A percentile compares a stretch with the other conserved stretches of the same genome.
phyloP scores from a whole-genome alignment of 1,284 basidiomycete species.

The Exsudoporus floridanus region DNA sequence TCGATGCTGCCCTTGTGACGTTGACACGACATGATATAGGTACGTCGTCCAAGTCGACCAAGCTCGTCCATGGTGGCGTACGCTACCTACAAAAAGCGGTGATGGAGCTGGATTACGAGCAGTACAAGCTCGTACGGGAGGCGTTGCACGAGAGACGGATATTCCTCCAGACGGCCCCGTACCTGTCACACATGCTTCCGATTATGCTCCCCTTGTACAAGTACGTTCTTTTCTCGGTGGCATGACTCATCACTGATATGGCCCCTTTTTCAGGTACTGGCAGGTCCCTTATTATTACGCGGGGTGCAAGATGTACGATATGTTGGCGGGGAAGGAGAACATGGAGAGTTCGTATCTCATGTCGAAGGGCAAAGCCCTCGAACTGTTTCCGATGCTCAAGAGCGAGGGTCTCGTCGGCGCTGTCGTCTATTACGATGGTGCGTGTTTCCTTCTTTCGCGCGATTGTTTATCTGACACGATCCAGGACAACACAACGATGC shows the following conservation, averaged over 20 bases:
- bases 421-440: conserved; percentile 96
- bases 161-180: conserved; percentile 95
- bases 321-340: conserved; percentile 94
- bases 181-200: conserved; percentile 88
- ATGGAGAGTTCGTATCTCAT: conserved; percentile 97
- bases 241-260: neutral
- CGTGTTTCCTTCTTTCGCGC: conserved; percentile 14
- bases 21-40: conserved; percentile 47
- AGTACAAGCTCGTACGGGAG: conserved; percentile 95
- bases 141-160: conserved; percentile 91
- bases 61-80: conserved; percentile 97
- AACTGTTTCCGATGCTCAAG: conserved; percentile 97
- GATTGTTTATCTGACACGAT: neutral
- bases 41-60: conserved; percentile 96
- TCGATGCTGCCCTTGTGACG: conserved; percentile 31
- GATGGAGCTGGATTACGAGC: conserved; percentile 94
- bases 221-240: conserved; percentile 34
- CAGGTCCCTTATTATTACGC: conserved; percentile 96
- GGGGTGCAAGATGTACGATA: conserved; percentile 96
- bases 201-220: conserved; percentile 94
- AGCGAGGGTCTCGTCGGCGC: conserved; percentile 90
- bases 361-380: conserved; percentile 89
- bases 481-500: conserved; percentile 97
- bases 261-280: conserved; percentile 69
- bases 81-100: conserved; percentile 97